Conservation (phyloP, 176 grass and related monocot species). For the Paspalum notatum region DNA sequence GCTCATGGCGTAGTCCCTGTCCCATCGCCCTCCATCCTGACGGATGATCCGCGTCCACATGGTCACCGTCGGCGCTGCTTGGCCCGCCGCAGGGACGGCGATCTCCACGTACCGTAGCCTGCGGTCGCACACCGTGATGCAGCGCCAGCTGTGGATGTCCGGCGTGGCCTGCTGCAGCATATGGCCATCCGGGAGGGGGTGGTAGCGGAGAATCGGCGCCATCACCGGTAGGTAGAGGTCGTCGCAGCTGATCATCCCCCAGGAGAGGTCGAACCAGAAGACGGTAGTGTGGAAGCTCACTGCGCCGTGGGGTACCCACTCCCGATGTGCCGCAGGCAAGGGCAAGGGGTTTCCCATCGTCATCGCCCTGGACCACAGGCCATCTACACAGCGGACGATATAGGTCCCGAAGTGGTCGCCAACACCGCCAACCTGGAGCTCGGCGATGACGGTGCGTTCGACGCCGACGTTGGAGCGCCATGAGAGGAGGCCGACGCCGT, state of each 20-base stretch:
- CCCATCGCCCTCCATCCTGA: neutral
- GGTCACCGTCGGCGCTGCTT: neutral
- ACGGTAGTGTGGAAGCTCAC: neutral
- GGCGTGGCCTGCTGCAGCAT: too few relatives aligned
- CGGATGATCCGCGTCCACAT: neutral
- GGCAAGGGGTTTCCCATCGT: neutral
- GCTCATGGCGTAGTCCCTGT: neutral
- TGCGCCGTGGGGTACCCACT: neutral
- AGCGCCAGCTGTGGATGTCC: neutral
- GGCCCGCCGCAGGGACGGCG: neutral
- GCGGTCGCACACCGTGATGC: neutral
- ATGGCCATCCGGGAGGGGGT: too few relatives aligned
- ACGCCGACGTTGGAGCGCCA: neutral
- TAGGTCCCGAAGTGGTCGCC: too few relatives aligned
- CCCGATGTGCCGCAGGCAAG: neutral
- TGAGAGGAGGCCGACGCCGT: neutral
- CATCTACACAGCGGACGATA: neutral
- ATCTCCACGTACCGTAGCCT: neutral
- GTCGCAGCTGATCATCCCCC: neutral
- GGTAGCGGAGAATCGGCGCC: too few relatives aligned
- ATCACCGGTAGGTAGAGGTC: too few relatives aligned
- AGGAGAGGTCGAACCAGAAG: neutral
- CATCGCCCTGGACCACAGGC: neutral
- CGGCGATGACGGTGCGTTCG: neutral
- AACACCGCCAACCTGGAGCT: neutral